A percentile compares a stretch with the other conserved stretches of the same genome.
Evolutionary conservation across 371 early-diverging fungal species (phyloP).

Genomic region (Lichtheimia ramosa): DNA sequence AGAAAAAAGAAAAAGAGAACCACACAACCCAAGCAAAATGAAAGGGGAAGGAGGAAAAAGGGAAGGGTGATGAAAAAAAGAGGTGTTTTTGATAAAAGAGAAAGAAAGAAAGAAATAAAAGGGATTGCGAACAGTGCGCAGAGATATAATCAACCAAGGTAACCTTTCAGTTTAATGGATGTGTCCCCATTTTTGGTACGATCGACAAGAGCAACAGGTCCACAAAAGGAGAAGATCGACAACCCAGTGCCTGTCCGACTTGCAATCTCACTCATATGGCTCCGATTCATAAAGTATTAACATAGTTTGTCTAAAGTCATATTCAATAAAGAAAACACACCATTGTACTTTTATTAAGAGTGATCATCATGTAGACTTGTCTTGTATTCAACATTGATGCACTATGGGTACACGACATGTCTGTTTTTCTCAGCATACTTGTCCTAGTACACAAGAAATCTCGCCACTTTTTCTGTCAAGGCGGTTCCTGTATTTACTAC

Average conservation of each 20-base stretch:
- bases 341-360: too few relatives aligned
- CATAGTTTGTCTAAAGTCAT: too few relatives aligned
- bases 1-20: conserved; percentile 5
- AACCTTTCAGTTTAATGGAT: conserved; percentile 2
- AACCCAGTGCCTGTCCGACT: background rate
- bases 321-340: too few relatives aligned
- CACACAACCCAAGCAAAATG: conserved; percentile 5
- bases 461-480: too few relatives aligned
- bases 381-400: too few relatives aligned
- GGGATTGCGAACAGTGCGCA: background rate
- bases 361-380: too few relatives aligned
- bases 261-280: background rate
- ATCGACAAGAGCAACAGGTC: background rate
- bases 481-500: too few relatives aligned
- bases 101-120: conserved; percentile 2
- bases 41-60: conserved; percentile 3
- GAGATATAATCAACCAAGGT: background rate
- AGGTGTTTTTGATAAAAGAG: background rate
- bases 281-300: background rate
- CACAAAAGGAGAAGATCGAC: conserved; percentile 2
- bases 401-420: too few relatives aligned
- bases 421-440: too few relatives aligned
- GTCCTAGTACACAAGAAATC: too few relatives aligned
- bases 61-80: background rate
- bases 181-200: background rate